A percentile compares a stretch with the other conserved stretches of the same genome.
Conservation (phyloP, 2,329 filamentous ascomycete species). For the Huntiella omanensis region DNA sequence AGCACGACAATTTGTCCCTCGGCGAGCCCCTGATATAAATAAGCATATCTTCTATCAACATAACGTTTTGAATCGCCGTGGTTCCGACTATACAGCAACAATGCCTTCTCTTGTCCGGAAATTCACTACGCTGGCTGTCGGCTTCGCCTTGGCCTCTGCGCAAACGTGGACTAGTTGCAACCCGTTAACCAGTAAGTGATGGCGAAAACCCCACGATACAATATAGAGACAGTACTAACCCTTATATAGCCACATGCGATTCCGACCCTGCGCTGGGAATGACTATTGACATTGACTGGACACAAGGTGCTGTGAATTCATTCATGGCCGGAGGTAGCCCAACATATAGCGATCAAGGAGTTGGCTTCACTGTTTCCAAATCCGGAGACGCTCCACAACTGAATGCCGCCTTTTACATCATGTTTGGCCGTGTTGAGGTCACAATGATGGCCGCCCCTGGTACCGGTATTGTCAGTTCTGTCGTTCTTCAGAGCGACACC, state of each 20-base stretch:
- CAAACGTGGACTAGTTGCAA: slow-evolving; percentile 25
- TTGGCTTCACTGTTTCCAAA: slow-evolving; percentile 57
- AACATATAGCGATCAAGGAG: slow-evolving; percentile 55
- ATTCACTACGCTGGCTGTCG: slow-evolving; percentile 13
- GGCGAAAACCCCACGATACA: not conserved
- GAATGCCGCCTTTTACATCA: slow-evolving; percentile 88
- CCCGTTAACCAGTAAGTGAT: slow-evolving; percentile 19
- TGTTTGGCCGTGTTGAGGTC: slow-evolving; percentile 87
- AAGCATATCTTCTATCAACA: not conserved
- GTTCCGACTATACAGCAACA: not conserved
- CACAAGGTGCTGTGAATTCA: slow-evolving; percentile 54
- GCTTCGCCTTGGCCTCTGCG: slow-evolving; percentile 16
- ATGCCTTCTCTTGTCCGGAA: slow-evolving; percentile 3
- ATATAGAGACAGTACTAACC: not conserved
- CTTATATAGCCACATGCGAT: slow-evolving; percentile 38
- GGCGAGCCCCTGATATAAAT: not conserved
- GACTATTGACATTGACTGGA: slow-evolving; percentile 72
- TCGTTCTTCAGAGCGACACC: slow-evolving; percentile 77
- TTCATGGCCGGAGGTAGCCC: slow-evolving; percentile 55
- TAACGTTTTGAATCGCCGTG: not conserved
- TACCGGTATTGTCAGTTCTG: slow-evolving; percentile 77
- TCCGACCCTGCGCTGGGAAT: slow-evolving; percentile 64
- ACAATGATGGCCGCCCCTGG: slow-evolving; percentile 74
- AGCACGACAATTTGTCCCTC: not conserved
- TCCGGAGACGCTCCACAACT: slow-evolving; percentile 75